Conservation (phyloP, 169 alveolate species). For the Plasmodium inui region DNA sequence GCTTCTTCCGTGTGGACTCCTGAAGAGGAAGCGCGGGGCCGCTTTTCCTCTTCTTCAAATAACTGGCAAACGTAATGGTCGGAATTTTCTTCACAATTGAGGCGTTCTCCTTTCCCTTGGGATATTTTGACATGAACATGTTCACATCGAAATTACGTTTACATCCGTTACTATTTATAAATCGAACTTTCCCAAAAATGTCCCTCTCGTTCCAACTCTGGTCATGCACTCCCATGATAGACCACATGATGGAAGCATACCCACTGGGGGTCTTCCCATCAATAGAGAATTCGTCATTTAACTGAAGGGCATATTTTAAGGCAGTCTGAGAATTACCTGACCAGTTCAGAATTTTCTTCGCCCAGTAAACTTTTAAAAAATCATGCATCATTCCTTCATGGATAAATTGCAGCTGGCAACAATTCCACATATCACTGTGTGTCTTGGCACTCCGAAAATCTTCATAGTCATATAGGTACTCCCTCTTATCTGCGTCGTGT, state of each 20-base stretch:
- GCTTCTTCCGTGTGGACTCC: not conserved
- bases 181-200: constrained; percentile 85
- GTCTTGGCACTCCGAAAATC: constrained; percentile 85
- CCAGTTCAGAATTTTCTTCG: constrained; percentile 87
- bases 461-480: constrained; percentile 68
- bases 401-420: constrained; percentile 84
- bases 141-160: constrained; percentile 80
- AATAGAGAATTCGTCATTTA: constrained; percentile 83
- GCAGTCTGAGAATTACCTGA: constrained; percentile 82
- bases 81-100: constrained; percentile 66
- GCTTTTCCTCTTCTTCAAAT: constrained; percentile 45
- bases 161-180: constrained; percentile 85
- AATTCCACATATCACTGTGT: constrained; percentile 87
- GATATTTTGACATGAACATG: constrained; percentile 68
- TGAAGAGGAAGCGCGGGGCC: not conserved
- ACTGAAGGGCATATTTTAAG: constrained; percentile 77
- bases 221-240: constrained; percentile 85
- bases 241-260: constrained; percentile 85
- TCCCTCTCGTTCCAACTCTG: constrained; percentile 86
- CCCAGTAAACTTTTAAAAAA: constrained; percentile 88
- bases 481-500: constrained; percentile 84
- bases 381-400: constrained; percentile 86
- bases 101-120: constrained; percentile 70
- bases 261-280: constrained; percentile 87
- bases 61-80: constrained; percentile 39